A percentile compares a stretch with the other conserved stretches of the same genome.
Evolutionary conservation across 2,329 filamentous ascomycete genomes (phyloP).

Genomic region (Cladophialophora bantiana): DNA sequence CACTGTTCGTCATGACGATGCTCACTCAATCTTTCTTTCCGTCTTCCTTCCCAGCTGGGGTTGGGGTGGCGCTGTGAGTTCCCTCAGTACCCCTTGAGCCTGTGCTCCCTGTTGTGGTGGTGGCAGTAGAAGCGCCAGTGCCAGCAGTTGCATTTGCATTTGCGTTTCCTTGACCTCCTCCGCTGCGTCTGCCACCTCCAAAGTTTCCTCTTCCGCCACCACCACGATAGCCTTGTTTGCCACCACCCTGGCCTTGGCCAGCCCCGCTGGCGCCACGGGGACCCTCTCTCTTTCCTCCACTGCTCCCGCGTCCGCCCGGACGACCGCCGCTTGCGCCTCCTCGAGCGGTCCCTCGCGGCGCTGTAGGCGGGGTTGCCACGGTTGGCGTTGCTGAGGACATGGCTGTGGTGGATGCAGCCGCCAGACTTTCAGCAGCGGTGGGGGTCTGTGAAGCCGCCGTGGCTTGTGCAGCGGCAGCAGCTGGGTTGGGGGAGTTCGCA

Average conservation of each 20-base stretch:
- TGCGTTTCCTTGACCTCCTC: slow-evolving; percentile 6
- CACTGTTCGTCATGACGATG: background rate
- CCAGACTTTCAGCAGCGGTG: background rate
- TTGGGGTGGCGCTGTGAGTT: background rate
- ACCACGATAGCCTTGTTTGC: slow-evolving; percentile 28
- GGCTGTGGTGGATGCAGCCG: slow-evolving; percentile 19
- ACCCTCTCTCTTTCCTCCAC: slow-evolving; percentile 25
- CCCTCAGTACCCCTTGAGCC: background rate
- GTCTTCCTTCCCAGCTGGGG: slow-evolving; percentile 19
- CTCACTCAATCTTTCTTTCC: slow-evolving; percentile 22
- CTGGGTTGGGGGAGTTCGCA: slow-evolving; percentile 4
- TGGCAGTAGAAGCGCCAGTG: background rate
- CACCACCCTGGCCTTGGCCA: slow-evolving; percentile 23
- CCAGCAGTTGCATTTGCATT: slow-evolving; percentile 8
- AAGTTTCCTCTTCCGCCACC: slow-evolving; percentile 21
- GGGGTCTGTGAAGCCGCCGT: background rate
- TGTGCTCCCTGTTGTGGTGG: background rate
- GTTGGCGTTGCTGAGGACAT: slow-evolving; percentile 4
- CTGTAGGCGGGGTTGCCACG: slow-evolving; percentile 26
- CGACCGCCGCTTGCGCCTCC: slow-evolving; percentile 41
- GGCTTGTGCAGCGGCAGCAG: background rate
- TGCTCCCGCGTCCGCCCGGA: slow-evolving; percentile 37
- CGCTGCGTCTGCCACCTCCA: slow-evolving; percentile 10
- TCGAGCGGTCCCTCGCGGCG: slow-evolving; percentile 6
- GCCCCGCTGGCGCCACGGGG: slow-evolving; percentile 18